A percentile compares a stretch with the other conserved stretches of the same genome.
These are phyloP conservation scores for Cercophora sp. DNA, from an alignment of 495 filamentous ascomycete species.

Conservation along the genomic window DNA sequence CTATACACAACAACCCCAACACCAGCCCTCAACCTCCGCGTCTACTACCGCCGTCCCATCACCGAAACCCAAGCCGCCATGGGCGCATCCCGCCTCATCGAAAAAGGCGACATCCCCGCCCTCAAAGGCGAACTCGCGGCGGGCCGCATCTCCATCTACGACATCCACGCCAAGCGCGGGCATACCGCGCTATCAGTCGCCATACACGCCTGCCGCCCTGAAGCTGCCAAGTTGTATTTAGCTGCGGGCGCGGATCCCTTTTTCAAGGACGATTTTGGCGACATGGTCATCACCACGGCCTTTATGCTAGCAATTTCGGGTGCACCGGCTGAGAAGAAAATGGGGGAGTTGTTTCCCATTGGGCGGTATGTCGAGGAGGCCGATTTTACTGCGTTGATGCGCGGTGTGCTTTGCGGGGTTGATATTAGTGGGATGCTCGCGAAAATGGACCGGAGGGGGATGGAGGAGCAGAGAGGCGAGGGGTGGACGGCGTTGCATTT, in stretches of 20 bases:
- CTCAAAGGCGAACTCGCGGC: background rate
- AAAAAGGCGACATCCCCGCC: background rate
- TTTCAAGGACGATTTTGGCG: background rate
- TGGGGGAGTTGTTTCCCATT: background rate
- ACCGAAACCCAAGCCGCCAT: background rate
- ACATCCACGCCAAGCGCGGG: background rate
- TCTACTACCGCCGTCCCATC: background rate
- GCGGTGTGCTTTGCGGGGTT: background rate
- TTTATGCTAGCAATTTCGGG: background rate
- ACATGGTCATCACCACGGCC: background rate
- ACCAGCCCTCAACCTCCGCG: background rate
- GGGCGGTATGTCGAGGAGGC: background rate
- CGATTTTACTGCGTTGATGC: background rate
- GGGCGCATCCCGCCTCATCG: background rate
- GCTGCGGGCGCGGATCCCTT: background rate
- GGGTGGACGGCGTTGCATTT: background rate
- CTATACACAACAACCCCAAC: background rate
- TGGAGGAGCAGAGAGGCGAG: background rate
- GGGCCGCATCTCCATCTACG: background rate
- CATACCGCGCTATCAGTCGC: background rate
- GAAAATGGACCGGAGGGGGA: background rate
- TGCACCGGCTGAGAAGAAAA: background rate
- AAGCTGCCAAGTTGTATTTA: background rate
- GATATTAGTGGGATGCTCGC: background rate
- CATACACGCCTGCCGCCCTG: background rate